Conservation (phyloP, 2,329 filamentous ascomycete genomes). For the Diaporthe sp. region DNA sequence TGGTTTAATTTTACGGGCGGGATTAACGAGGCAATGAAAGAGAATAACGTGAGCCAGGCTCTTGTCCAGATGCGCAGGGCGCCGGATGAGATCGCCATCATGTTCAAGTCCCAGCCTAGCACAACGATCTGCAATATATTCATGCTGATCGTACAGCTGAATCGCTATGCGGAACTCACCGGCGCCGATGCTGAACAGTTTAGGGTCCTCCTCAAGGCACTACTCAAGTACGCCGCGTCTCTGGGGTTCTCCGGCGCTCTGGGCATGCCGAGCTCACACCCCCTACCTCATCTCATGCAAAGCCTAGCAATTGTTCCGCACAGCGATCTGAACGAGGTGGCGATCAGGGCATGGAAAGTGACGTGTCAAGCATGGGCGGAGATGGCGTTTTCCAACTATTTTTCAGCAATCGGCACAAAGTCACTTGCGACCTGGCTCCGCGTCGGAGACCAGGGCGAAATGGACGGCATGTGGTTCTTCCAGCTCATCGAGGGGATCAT, state of each 20-base stretch:
- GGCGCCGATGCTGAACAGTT: slow-evolving; percentile 14
- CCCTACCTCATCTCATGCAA: slow-evolving; percentile 24
- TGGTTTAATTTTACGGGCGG: slow-evolving; percentile 9
- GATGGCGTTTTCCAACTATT: background rate
- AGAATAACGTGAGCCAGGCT: slow-evolving; percentile 13
- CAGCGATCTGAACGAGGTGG: slow-evolving; percentile 25
- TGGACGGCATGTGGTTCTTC: slow-evolving; percentile 30
- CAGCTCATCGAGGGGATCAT: slow-evolving; percentile 4
- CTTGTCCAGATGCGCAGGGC: slow-evolving; percentile 21
- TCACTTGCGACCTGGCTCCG: slow-evolving; percentile 12
- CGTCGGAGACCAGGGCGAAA: slow-evolving; percentile 6
- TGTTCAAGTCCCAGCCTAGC: slow-evolving; percentile 17
- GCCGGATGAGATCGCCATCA: slow-evolving; percentile 18
- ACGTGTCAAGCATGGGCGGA: slow-evolving; percentile 28
- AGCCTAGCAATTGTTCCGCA: slow-evolving; percentile 1
- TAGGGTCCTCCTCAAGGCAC: slow-evolving; percentile 22
- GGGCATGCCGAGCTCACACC: slow-evolving; percentile 6
- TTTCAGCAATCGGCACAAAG: background rate
- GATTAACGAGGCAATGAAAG: background rate
- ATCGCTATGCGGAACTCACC: background rate
- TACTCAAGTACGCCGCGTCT: slow-evolving; percentile 18
- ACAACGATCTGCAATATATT: slow-evolving; percentile 27
- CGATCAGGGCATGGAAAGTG: slow-evolving; percentile 31
- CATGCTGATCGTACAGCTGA: slow-evolving; percentile 29
- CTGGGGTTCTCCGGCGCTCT: background rate